A percentile compares a stretch with the other conserved stretches of the same genome.
phyloP scores from a whole-genome alignment of 2,329 filamentous ascomycete genomes.

The Exophiala dermatitidis region DNA sequence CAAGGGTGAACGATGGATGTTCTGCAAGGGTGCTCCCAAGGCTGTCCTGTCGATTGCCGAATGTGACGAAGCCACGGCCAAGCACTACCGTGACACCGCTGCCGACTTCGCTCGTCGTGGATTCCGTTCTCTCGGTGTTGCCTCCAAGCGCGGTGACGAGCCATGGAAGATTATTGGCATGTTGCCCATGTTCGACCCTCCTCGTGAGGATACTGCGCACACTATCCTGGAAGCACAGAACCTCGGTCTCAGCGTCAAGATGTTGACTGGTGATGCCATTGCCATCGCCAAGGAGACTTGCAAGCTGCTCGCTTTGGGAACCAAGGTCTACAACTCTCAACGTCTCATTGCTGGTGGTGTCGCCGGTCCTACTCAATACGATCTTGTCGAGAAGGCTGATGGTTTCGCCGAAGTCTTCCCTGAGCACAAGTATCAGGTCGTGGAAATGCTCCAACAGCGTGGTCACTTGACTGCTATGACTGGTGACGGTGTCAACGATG shows the following conservation, averaged over 20 bases:
- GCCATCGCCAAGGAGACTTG: slow-evolving; percentile 75
- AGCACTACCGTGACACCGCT: slow-evolving; percentile 64
- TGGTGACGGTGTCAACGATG: slow-evolving; percentile 69
- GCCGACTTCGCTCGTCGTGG: slow-evolving; percentile 69
- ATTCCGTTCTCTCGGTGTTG: slow-evolving; percentile 73
- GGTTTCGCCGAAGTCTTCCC: slow-evolving; percentile 69
- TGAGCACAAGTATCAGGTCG: slow-evolving; percentile 69
- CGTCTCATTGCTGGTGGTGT: slow-evolving; percentile 71
- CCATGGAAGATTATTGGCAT: slow-evolving; percentile 68
- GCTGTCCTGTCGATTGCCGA: slow-evolving; percentile 63
- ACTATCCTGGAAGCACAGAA: slow-evolving; percentile 69
- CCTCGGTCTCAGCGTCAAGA: slow-evolving; percentile 71
- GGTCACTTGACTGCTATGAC: slow-evolving; percentile 69
- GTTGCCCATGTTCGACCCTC: slow-evolving; percentile 74
- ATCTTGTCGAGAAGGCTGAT: slow-evolving; percentile 67
- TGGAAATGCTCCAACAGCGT: slow-evolving; percentile 67
- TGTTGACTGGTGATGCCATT: slow-evolving; percentile 74
- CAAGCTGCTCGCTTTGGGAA: slow-evolving; percentile 72
- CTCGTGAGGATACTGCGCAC: slow-evolving; percentile 70
- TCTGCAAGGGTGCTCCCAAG: slow-evolving; percentile 71
- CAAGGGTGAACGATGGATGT: slow-evolving; percentile 63
- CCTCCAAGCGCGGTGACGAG: slow-evolving; percentile 68
- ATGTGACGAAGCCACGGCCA: slow-evolving; percentile 58
- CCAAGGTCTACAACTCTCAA: slow-evolving; percentile 74
- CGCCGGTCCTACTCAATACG: slow-evolving; percentile 64